Base-by-base conservation (phyloP, 1,284 basidiomycete genomes). In the Amylostereum areolatum region DNA sequence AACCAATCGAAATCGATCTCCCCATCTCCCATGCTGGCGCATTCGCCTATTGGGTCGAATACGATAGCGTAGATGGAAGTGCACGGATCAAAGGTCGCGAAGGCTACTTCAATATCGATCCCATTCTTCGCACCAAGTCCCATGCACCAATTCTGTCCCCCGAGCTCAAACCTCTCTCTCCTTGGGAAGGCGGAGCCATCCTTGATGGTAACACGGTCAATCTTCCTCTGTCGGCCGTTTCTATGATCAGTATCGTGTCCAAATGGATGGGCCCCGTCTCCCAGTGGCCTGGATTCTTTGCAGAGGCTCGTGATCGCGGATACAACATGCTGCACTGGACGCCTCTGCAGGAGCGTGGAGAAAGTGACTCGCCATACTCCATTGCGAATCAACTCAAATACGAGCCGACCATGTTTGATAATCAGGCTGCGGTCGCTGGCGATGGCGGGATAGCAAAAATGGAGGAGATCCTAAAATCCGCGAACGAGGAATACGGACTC, bases 241-340 rank as follows among this genome's bases (percentile, higher is more conserved):
- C 86, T 35, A 86, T 97, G 58, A 72, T 97, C 50, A 93, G 91
- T 5, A 75, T 94, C 41, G 84, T 97, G 42, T 94, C 92, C 2
- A 97, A 97, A 67, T 97, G 95, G 95, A 96, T 97, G 90, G 95
- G 93, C 2, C 77, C 84, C 1, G 67, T 92, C 30, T 66, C 70
- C 9, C 71, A 82, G 32, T 97, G 95, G 94, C 77, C 72, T 42
- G 73, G 77, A 5, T 81, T 91, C 62, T 88, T 95, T 57, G 75
- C 79, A 46, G 91, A 94, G 66, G 88, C 91, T 4, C 81, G 83
- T 51, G 77, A 90, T 52, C 75, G 94, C 46, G 94, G 95, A 0
- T 97, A 97, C 73, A 97, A 93, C 56, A 93, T 95, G 89, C 71
- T 97, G 40, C 95, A 97, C 63, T 97, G 90, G 74, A 91, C 94